Evolutionary conservation across 192 early-diverging fungal genomes (phyloP).

Genomic region (Dissophora ornata): DNA sequence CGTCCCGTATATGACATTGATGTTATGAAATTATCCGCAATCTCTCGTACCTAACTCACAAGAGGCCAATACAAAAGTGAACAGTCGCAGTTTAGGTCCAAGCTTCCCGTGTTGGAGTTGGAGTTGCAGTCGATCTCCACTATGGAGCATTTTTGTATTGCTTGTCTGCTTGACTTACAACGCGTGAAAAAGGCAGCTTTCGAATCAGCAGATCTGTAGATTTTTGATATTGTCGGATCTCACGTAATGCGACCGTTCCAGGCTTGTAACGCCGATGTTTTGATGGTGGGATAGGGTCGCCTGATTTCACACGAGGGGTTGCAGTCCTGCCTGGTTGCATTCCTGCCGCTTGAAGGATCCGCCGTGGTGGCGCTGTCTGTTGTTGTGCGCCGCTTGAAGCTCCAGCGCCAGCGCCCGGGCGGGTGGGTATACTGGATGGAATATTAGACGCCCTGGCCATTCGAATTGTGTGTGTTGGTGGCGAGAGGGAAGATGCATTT

Average conservation of each 20-base stretch:
- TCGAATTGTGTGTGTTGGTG: not conserved
- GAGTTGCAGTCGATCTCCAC: no score
- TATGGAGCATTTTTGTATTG: no score
- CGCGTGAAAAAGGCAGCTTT: slow-evolving; percentile 89
- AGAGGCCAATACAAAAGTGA: no score
- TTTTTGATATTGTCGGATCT: slow-evolving; percentile 90
- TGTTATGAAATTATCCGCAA: slow-evolving; percentile 63
- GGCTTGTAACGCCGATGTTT: slow-evolving; percentile 70
- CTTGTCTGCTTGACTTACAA: slow-evolving; percentile 74
- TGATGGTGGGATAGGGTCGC: slow-evolving; percentile 26
- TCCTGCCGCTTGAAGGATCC: slow-evolving; percentile 3
- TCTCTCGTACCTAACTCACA: slow-evolving; percentile 69
- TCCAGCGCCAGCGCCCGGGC: not conserved
- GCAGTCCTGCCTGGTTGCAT: slow-evolving; percentile 3
- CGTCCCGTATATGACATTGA: slow-evolving; percentile 49
- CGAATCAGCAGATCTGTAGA: slow-evolving; percentile 80
- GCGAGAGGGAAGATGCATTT: not conserved
- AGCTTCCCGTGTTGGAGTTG: no score
- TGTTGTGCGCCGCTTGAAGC: no score
- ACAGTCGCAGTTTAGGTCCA: no score
- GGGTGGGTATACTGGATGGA: not conserved
- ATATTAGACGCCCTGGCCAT: slow-evolving; percentile 3
- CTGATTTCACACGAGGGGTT: slow-evolving; percentile 3
- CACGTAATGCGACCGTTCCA: slow-evolving; percentile 83
- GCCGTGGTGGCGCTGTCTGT: no score